These are phyloP conservation scores for Lagenidium giganteum DNA, from an alignment of 352 stramenopile species.

Conservation along the genomic window DNA sequence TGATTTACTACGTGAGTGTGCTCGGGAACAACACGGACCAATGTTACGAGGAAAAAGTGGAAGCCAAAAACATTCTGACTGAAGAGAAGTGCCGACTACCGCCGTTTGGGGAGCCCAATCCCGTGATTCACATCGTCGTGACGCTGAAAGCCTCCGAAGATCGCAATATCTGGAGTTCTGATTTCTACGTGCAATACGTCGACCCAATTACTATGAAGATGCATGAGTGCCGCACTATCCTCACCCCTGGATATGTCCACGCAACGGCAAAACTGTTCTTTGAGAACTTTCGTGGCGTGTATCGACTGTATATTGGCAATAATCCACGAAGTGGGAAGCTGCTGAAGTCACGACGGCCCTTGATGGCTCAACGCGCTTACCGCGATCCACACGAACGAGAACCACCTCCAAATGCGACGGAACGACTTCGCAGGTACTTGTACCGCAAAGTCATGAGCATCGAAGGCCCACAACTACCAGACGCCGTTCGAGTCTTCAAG, in stretches of 20 bases:
- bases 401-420: slow-evolving; percentile 17
- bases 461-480: slow-evolving; percentile 42
- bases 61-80: slow-evolving; percentile 24
- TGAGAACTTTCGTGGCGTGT: slow-evolving; percentile 40
- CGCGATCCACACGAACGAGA: slow-evolving; percentile 12
- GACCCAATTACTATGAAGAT: no score
- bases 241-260: no score
- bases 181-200: slow-evolving; percentile 59
- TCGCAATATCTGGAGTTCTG: slow-evolving; percentile 18
- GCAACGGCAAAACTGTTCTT: slow-evolving; percentile 33
- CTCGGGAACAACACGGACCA: slow-evolving; percentile 20
- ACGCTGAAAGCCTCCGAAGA: slow-evolving; percentile 37
- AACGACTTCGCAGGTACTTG: slow-evolving; percentile 38
- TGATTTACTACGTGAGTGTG: slow-evolving; percentile 62
- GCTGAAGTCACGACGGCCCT: slow-evolving; percentile 1
- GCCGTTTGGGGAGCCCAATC: slow-evolving; percentile 29
- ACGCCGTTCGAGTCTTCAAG: slow-evolving; percentile 50
- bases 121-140: slow-evolving; percentile 49
- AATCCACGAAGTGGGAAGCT: slow-evolving; percentile 48
- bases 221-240: no score
- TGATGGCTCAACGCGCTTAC: slow-evolving; percentile 8
- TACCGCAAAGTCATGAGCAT: slow-evolving; percentile 55
- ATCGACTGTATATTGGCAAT: slow-evolving; percentile 57
- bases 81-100: slow-evolving; percentile 28
- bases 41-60: slow-evolving; percentile 52